These are phyloP conservation scores for Turritis glabra DNA, from an alignment of 345 rosid genomes.

Conservation along the genomic window DNA sequence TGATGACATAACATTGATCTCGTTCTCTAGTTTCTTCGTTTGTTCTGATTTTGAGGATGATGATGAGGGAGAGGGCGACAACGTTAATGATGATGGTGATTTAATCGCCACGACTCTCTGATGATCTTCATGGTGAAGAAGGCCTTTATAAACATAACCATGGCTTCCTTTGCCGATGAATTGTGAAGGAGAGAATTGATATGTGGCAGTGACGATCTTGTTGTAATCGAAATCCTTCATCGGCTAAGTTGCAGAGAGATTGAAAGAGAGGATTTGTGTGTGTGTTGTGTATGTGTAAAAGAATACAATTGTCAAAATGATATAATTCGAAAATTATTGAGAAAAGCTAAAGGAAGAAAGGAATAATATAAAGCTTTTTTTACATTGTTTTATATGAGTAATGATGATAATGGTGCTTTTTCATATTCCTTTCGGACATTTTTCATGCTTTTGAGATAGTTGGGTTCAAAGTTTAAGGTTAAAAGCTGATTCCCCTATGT, in stretches of 20 bases:
- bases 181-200: conserved; percentile 53
- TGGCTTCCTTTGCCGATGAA: conserved; percentile 87
- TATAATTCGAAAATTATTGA: conserved; percentile 38
- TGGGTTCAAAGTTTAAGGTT: conserved; percentile 38
- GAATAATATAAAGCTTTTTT: conserved; percentile 18
- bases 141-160: conserved; percentile 56
- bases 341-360: conserved; percentile 39
- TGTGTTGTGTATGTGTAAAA: not conserved
- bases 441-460: conserved; percentile 42
- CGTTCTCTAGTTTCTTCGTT: conserved; percentile 56
- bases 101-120: conserved; percentile 53
- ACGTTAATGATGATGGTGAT: conserved; percentile 38
- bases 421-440: conserved; percentile 33
- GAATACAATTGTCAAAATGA: conserved; percentile 5
- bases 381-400: not conserved
- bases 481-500: conserved; percentile 43
- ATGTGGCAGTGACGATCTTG: conserved; percentile 54
- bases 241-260: not conserved
- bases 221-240: conserved; percentile 50
- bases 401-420: conserved; percentile 28
- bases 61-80: conserved; percentile 5
- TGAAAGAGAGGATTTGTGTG: not conserved
- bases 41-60: conserved; percentile 29
- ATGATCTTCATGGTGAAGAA: conserved; percentile 21
- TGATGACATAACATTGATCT: conserved; percentile 56